These are phyloP conservation scores for Botryotinia globosa DNA, from an alignment of 2,329 filamentous ascomycete species.

Conservation along the genomic window DNA sequence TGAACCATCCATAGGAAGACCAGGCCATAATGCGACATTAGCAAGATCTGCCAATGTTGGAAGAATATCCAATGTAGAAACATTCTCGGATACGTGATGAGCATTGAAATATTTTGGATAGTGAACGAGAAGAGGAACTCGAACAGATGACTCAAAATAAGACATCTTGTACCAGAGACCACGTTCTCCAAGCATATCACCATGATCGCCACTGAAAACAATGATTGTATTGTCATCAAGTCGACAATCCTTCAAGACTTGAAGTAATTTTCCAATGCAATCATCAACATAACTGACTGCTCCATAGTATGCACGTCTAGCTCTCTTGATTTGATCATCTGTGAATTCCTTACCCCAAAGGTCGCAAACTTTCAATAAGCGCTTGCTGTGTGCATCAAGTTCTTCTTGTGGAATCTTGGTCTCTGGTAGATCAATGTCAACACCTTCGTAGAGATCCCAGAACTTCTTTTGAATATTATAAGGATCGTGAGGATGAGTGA, in stretches of 20 bases:
- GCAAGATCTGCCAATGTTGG: slow-evolving; percentile 85
- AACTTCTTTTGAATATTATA: slow-evolving; percentile 93
- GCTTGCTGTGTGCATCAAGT: slow-evolving; percentile 83
- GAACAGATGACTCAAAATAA: slow-evolving; percentile 88
- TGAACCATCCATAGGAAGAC: slow-evolving; percentile 80
- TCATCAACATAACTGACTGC: slow-evolving; percentile 93
- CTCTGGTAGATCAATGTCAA: slow-evolving; percentile 81
- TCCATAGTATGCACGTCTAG: slow-evolving; percentile 86
- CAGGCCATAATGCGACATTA: slow-evolving; percentile 64
- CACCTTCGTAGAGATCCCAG: slow-evolving; percentile 87
- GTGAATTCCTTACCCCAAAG: slow-evolving; percentile 80
- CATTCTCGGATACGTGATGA: slow-evolving; percentile 75
- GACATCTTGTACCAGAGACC: slow-evolving; percentile 98
- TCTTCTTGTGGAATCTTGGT: slow-evolving; percentile 75
- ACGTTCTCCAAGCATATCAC: slow-evolving; percentile 92
- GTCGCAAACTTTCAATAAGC: slow-evolving; percentile 81
- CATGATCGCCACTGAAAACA: slow-evolving; percentile 90
- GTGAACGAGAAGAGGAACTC: slow-evolving; percentile 83
- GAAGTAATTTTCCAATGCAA: slow-evolving; percentile 79
- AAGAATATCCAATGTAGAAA: slow-evolving; percentile 86
- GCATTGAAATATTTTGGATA: slow-evolving; percentile 73
- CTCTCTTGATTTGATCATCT: slow-evolving; percentile 80
- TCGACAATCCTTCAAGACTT: slow-evolving; percentile 73
- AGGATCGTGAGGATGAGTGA: slow-evolving; percentile 92
- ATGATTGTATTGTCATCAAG: slow-evolving; percentile 84